phyloP scores from a whole-genome alignment of 1,284 basidiomycete species.

The Malassezia psittaci region DNA sequence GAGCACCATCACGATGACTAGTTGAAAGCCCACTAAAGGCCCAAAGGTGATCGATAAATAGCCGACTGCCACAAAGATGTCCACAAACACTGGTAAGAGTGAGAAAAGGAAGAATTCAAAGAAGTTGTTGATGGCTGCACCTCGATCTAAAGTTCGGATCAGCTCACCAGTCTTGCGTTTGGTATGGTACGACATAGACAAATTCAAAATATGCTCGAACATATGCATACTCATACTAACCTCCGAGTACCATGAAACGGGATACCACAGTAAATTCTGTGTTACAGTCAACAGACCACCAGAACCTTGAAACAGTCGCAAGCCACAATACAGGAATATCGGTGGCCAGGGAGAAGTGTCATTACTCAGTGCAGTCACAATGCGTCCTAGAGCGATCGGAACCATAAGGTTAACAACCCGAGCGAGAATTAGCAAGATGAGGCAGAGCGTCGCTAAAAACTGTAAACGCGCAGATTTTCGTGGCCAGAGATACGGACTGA shows the following conservation, averaged over 20 bases:
- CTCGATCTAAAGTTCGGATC: slow-evolving; percentile 59
- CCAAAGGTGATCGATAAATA: slow-evolving; percentile 58
- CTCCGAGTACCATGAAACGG: slow-evolving; percentile 71
- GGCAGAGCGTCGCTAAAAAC: slow-evolving; percentile 60
- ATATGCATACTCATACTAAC: slow-evolving; percentile 44
- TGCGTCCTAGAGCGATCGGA: slow-evolving; percentile 62
- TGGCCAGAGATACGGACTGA: slow-evolving; percentile 75
- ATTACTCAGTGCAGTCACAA: slow-evolving; percentile 52
- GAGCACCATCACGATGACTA: slow-evolving; percentile 64
- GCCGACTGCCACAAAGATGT: slow-evolving; percentile 55
- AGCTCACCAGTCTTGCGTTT: slow-evolving; percentile 61
- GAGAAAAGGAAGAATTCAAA: slow-evolving; percentile 59
- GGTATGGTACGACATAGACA: slow-evolving; percentile 75
- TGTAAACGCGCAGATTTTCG: slow-evolving; percentile 59
- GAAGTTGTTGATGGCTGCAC: slow-evolving; percentile 53
- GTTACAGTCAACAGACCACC: slow-evolving; percentile 42
- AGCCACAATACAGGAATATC: slow-evolving; percentile 41
- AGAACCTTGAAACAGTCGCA: slow-evolving; percentile 50
- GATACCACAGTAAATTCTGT: slow-evolving; percentile 54
- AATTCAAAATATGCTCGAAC: slow-evolving; percentile 47
- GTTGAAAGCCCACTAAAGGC: slow-evolving; percentile 63
- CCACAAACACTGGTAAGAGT: slow-evolving; percentile 67
- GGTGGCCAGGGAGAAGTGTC: slow-evolving; percentile 29
- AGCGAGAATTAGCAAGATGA: slow-evolving; percentile 61
- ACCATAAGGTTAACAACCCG: slow-evolving; percentile 65